These are phyloP conservation scores for Penicillium alfredii DNA, from an alignment of 495 filamentous ascomycete species.

Conservation along the genomic window DNA sequence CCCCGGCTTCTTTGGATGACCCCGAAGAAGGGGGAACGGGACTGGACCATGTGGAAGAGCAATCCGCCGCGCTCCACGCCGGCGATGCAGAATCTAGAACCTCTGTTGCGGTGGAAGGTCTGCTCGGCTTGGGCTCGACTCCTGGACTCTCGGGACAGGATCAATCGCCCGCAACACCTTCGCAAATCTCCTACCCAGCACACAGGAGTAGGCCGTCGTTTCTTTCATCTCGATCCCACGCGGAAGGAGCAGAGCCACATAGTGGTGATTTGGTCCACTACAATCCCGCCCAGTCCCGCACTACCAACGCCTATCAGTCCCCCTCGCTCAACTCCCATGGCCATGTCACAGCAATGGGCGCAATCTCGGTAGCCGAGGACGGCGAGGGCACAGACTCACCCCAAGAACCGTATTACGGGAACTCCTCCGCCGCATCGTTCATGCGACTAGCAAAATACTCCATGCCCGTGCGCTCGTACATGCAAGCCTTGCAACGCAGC, in stretches of 20 bases:
- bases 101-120: constrained; percentile 20
- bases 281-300: neutral
- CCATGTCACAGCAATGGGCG: constrained; percentile 35
- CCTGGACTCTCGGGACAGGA: neutral
- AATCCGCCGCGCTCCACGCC: neutral
- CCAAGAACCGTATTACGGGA: constrained; percentile 35
- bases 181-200: neutral
- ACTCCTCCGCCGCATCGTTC: constrained; percentile 38
- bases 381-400: constrained; percentile 20
- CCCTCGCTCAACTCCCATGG: constrained; percentile 19
- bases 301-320: constrained; percentile 8
- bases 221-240: constrained; percentile 1
- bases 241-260: constrained; percentile 3
- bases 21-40: constrained; percentile 2
- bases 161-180: neutral
- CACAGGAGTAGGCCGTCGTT: constrained; percentile 1
- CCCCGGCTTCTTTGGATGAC: constrained; percentile 4
- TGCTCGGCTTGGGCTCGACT: constrained; percentile 16
- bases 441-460: constrained; percentile 34
- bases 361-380: constrained; percentile 23
- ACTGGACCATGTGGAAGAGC: neutral
- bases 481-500: constrained; percentile 10
- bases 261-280: neutral
- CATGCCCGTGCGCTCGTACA: constrained; percentile 15
- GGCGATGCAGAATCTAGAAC: constrained; percentile 15